A percentile compares a stretch with the other conserved stretches of the same genome.
These are phyloP conservation scores for Botryotinia calthae DNA, from an alignment of 2,329 filamentous ascomycete species.

Conservation along the genomic window DNA sequence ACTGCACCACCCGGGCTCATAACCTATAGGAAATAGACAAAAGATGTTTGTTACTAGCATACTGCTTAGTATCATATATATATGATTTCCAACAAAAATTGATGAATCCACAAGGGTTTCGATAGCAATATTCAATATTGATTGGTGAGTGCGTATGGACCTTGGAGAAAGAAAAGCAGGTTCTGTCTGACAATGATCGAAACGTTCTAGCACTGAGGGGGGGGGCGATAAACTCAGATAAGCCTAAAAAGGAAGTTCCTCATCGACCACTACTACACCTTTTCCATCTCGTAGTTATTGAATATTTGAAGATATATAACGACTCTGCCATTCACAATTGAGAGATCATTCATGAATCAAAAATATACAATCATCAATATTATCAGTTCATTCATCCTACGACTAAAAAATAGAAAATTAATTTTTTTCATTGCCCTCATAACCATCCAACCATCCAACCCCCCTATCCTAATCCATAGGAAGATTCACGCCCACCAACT, in stretches of 20 bases:
- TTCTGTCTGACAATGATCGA: slow-evolving; percentile 2
- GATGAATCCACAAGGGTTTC: slow-evolving; percentile 4
- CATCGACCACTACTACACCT: not conserved
- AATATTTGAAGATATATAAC: not conserved
- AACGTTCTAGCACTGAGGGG: not conserved
- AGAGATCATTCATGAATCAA: not conserved
- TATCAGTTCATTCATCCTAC: not conserved
- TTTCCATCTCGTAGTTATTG: not conserved
- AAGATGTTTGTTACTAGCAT: no score
- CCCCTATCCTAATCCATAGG: not conserved
- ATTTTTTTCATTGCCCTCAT: not conserved
- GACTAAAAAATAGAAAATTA: not conserved
- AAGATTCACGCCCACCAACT: slow-evolving; percentile 5
- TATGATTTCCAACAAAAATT: no score
- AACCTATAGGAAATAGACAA: no score
- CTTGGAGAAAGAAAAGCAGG: not conserved
- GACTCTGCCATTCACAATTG: not conserved
- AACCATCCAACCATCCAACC: not conserved
- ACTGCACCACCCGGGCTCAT: no score
- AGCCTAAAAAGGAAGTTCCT: not conserved
- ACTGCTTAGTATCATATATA: no score
- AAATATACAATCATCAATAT: not conserved
- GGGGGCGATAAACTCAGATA: not conserved
- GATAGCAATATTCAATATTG: slow-evolving; percentile 11
- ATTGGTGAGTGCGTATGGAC: slow-evolving; percentile 6